Base-by-base conservation (phyloP, 2,329 filamentous ascomycete genomes). In the Aspergillus glaucus region DNA sequence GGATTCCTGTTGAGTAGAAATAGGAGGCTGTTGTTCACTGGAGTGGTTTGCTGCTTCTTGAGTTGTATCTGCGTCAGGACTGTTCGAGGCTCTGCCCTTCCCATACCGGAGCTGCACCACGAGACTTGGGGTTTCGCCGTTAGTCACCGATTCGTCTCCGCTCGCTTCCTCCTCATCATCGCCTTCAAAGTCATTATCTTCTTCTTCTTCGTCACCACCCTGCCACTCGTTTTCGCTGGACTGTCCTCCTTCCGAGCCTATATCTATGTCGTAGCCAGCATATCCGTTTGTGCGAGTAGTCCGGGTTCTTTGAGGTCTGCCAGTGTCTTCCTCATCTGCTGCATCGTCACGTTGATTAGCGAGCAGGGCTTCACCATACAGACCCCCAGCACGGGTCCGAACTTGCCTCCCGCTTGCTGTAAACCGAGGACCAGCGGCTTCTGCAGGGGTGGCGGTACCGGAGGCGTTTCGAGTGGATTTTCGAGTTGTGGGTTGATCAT, bases 321-420 rank as follows among this genome's bases (percentile, higher is more conserved):
- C 55, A 52, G 67, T 49, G 45, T 68, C 63, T 50, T 73, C 68
- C 46, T 78, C 76, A 26, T 73, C 69, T 2, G 74, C 76, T 19
- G 69, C 73, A 21, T 70, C 74, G 28, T 70, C 69, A 19, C 71
- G 52, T 54, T 80, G 78, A 36, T 77, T 79, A 57, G 75, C 79
- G 14, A 84, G 72, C 49, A 85, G 62, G 28, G 68, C 71, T 61
- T 79, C 77, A 9, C 78, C 78, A 58, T 80, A 80, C 17, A 72
- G 55, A n/a, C 78, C 78, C 36, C 76, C 77, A n/a, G 75, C 66
- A 41, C 77, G 71, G 48, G 64, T 71, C 55, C 70, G 76, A 55
- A 95, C 84, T 64, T 95, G 89, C 19, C 93, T 83, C 19, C 93
- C 93, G 64, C 90, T 95, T 19, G 88, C 85, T 3, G 93, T 97